A percentile compares a stretch with the other conserved stretches of the same genome.
phyloP scores from a whole-genome alignment of 192 early-diverging fungal genomes.

The Rhizophagus sp. region DNA sequence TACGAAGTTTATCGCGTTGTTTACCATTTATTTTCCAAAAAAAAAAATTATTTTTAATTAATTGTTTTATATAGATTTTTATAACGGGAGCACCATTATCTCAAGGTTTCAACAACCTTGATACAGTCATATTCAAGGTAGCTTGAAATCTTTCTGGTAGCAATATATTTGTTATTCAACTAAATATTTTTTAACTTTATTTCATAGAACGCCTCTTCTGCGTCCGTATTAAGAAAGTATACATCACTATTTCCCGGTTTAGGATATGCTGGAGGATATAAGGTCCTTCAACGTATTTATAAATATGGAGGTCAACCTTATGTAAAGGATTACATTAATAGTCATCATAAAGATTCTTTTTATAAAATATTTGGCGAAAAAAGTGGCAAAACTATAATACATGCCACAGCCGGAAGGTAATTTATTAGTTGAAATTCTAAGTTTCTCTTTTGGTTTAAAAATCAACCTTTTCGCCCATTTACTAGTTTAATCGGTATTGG shows the following conservation, averaged over 20 bases:
- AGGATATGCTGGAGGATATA: slow-evolving; percentile 98
- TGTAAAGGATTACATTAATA: slow-evolving; percentile 90
- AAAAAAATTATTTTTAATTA: background rate
- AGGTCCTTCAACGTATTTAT: slow-evolving; percentile 95
- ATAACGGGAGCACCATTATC: slow-evolving; percentile 62
- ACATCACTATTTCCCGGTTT: slow-evolving; percentile 95
- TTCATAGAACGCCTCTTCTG: slow-evolving; percentile 69
- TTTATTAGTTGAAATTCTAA: too few relatives aligned
- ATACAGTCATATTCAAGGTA: slow-evolving; percentile 89
- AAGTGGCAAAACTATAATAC: slow-evolving; percentile 94
- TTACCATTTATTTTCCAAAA: background rate
- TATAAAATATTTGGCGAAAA: slow-evolving; percentile 85
- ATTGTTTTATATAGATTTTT: slow-evolving; percentile 55
- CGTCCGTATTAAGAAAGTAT: slow-evolving; percentile 80
- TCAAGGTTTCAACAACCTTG: slow-evolving; percentile 68
- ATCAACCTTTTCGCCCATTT: background rate
- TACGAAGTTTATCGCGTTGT: slow-evolving; percentile 37
- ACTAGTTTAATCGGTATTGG: slow-evolving; percentile 93
- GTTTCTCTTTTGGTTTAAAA: background rate
- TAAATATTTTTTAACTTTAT: background rate
- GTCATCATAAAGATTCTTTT: slow-evolving; percentile 76
- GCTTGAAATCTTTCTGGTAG: slow-evolving; percentile 2
- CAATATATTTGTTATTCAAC: background rate
- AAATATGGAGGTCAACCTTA: slow-evolving; percentile 99
- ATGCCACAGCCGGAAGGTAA: slow-evolving; percentile 90